phyloP scores from a whole-genome alignment of 2,329 filamentous ascomycete species.

The Cryphonectria radicalis region DNA sequence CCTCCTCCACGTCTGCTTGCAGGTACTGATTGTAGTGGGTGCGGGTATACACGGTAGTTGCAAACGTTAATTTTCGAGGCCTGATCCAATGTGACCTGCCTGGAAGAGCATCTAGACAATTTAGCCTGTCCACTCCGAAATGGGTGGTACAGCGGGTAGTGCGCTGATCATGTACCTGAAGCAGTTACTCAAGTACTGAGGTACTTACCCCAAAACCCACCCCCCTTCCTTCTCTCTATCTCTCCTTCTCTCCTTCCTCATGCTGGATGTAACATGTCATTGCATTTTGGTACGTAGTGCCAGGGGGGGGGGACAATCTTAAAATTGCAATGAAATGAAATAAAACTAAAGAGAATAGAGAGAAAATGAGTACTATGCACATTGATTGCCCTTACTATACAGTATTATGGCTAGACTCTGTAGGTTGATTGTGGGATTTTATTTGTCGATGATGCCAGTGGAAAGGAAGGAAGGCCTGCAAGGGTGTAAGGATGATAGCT shows the following conservation, averaged over 20 bases:
- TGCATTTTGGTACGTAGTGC: neutral
- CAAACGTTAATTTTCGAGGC: neutral
- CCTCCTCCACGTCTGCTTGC: neutral
- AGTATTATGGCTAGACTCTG: neutral
- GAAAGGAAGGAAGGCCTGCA: neutral
- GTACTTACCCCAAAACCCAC: neutral
- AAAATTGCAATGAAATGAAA: too few species aligned
- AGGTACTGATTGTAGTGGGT: too few species aligned
- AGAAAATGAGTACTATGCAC: too few species aligned
- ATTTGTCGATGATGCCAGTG: neutral
- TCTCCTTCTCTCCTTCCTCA: neutral
- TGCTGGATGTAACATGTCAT: neutral
- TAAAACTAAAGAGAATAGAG: neutral
- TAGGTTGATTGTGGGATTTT: neutral
- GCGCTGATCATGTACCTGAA: neutral
- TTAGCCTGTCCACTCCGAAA: neutral
- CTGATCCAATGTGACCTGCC: slow-evolving; percentile 10
- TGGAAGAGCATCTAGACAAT: neutral
- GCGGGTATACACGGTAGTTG: slow-evolving; percentile 5
- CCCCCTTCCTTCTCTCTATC: too few species aligned
- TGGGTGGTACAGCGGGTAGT: neutral
- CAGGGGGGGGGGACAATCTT: too few species aligned
- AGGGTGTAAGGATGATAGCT: too few species aligned
- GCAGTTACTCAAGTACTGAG: neutral
- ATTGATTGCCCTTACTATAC: neutral